phyloP scores from a whole-genome alignment of 257 asterid species.

The Henckelia pumila region DNA sequence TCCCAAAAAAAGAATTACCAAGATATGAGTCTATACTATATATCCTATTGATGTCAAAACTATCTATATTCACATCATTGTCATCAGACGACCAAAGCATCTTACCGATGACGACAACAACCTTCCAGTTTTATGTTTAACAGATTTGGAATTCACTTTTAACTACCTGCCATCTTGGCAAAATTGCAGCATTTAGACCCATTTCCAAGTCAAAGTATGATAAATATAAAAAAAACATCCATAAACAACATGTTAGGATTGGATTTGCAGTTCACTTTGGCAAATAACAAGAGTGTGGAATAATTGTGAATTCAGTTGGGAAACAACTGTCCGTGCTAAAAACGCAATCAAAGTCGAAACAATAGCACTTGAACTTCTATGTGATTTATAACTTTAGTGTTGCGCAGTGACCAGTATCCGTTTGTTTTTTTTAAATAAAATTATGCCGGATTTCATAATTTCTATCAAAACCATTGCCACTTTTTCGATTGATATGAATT shows the following conservation, averaged over 20 bases:
- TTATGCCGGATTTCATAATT: background rate
- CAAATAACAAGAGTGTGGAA: background rate
- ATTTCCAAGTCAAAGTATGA: no score
- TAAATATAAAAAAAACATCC: no score
- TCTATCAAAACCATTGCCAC: background rate
- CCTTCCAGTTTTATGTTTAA: background rate
- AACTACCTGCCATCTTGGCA: no score
- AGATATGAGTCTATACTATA: background rate
- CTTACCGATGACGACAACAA: background rate
- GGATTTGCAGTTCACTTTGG: background rate
- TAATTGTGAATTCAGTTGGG: background rate
- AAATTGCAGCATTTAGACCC: no score
- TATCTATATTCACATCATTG: background rate
- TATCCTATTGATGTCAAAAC: background rate
- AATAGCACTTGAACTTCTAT: background rate
- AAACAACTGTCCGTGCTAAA: background rate
- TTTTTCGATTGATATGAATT: background rate
- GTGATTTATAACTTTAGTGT: background rate
- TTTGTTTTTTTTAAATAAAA: background rate
- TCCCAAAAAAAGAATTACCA: background rate
- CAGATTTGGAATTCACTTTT: background rate
- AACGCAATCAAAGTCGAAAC: background rate
- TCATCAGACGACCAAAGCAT: background rate
- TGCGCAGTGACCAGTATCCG: no score
- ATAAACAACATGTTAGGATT: background rate